Evolutionary conservation across 768 basidiomycete species (phyloP), one percentile per base, ranked within the genome.

Genomic region (Suillus variegatus): DNA sequence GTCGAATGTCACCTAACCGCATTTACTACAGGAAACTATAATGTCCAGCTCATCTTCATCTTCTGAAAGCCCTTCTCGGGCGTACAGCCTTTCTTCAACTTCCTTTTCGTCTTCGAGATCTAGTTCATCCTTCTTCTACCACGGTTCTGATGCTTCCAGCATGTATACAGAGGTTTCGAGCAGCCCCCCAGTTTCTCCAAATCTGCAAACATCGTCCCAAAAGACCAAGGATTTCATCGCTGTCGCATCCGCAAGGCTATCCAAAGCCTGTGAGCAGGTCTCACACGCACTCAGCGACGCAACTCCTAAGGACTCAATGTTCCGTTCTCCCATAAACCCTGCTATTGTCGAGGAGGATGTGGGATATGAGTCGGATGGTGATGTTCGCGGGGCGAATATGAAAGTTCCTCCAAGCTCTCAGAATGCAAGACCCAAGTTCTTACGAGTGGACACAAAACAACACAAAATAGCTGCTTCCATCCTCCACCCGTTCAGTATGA

Each of bases 351-450:
- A 49, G 40, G 71, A 74, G 16, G 73, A 74, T 49, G 64, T 64
- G 36, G 74, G 73, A 32, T 74, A 74, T 40, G 75, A 75, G 4
- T 69, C 73, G 12, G 72, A 74, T 46, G 62, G 61, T 4, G 73
- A 73, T 14, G 61, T 62, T 5, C 28, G 63, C 28, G 49, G 63
- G 52, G 57, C 16, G 55, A 47, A 0, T 55, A 65, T 4, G 22
- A 55, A 14, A 44, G 28, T 32, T 20, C 25, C 5, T 7, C 1
- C 25, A 40, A 58, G 28, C 38, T 6, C 7, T 38, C 25, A 44
- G 38, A 56, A 20, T 20, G 13, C 28, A 38, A 68, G 67, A 8
- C 74, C 73, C 18, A 54, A 40, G 3, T 67, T 74, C 56, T 46
- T 61, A n/a, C 73, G 74, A 38, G 65, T 70, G 20, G 69, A 74